Conservation (phyloP, 495 filamentous ascomycete genomes). For the Cladorrhinum samala region DNA sequence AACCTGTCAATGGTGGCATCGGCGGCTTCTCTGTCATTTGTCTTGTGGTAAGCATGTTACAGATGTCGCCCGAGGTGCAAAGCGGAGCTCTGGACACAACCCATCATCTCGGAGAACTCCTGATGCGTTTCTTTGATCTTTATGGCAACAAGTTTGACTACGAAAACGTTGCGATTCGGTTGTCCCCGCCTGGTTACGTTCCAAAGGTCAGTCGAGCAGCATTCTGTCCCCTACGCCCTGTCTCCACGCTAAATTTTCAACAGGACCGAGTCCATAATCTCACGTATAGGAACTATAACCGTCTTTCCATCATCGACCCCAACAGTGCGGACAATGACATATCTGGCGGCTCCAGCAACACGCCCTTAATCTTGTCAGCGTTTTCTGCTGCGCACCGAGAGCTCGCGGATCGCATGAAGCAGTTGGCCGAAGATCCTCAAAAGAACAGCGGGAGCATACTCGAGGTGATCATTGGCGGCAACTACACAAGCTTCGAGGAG, state of each 20-base stretch:
- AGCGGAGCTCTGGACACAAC: slow-evolving; percentile 49
- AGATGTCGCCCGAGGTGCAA: slow-evolving; percentile 64
- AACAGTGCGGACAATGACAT: slow-evolving; percentile 82
- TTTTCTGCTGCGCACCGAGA: slow-evolving; percentile 58
- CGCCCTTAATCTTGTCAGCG: slow-evolving; percentile 49
- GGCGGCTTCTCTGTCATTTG: slow-evolving; percentile 93
- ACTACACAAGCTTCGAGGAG: slow-evolving; percentile 62
- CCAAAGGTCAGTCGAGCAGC: slow-evolving; percentile 57
- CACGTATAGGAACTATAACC: slow-evolving; percentile 43
- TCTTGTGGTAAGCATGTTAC: slow-evolving; percentile 79
- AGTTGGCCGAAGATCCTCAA: slow-evolving; percentile 18
- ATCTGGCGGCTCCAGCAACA: slow-evolving; percentile 68
- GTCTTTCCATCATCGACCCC: slow-evolving; percentile 79
- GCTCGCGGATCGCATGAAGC: slow-evolving; percentile 53
- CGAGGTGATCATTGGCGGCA: slow-evolving; percentile 58
- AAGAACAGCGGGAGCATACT: slow-evolving; percentile 51
- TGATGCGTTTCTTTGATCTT: slow-evolving; percentile 81
- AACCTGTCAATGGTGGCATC: slow-evolving; percentile 84
- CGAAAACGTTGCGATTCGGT: slow-evolving; percentile 57
- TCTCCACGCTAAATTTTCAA: slow-evolving; percentile 18
- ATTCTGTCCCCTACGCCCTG: not conserved
- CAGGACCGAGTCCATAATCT: slow-evolving; percentile 31
- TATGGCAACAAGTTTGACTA: slow-evolving; percentile 79
- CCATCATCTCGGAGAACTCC: slow-evolving; percentile 65
- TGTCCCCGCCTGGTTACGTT: slow-evolving; percentile 64